phyloP scores from a whole-genome alignment of 1,284 basidiomycete genomes.

The Phylloboletellus chloephorus region DNA sequence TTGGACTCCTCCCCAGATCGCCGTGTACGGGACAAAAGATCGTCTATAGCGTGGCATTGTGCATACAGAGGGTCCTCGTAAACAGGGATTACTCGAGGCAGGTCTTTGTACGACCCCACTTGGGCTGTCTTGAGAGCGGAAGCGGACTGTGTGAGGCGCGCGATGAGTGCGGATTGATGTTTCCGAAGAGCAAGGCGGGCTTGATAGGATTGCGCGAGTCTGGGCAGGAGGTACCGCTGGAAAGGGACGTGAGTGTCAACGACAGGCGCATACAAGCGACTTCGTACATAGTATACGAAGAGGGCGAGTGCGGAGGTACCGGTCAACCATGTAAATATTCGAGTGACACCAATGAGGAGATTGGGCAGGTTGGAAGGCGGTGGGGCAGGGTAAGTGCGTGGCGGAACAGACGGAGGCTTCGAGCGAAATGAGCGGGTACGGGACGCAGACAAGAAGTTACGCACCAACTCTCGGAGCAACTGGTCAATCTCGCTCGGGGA shows the following conservation, averaged over 20 bases:
- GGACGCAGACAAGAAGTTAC: neutral
- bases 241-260: slow-evolving; percentile 9
- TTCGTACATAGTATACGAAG: slow-evolving; percentile 58
- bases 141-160: slow-evolving; percentile 49
- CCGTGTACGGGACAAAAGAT: slow-evolving; percentile 36
- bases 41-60: slow-evolving; percentile 43
- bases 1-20: slow-evolving; percentile 20
- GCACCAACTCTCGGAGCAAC: slow-evolving; percentile 54
- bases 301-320: slow-evolving; percentile 57
- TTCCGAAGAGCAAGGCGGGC: slow-evolving; percentile 55
- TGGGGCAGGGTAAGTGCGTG: slow-evolving; percentile 65
- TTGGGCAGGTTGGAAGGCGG: slow-evolving; percentile 65
- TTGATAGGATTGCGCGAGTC: slow-evolving; percentile 49
- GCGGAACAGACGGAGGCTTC: slow-evolving; percentile 54
- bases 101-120: slow-evolving; percentile 44
- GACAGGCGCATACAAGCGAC: neutral
- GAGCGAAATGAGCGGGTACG: slow-evolving; percentile 6
- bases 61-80: slow-evolving; percentile 46
- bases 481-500: slow-evolving; percentile 52
- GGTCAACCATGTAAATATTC: slow-evolving; percentile 60
- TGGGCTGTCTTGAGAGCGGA: slow-evolving; percentile 49
- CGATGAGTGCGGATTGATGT: slow-evolving; percentile 54
- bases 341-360: slow-evolving; percentile 54
- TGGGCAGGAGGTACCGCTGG: slow-evolving; percentile 65
- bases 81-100: slow-evolving; percentile 48